Evolutionary conservation across 441 rosid species (phyloP), one percentile per base, ranked within the genome.

Genomic region (Adansonia gregorii): DNA sequence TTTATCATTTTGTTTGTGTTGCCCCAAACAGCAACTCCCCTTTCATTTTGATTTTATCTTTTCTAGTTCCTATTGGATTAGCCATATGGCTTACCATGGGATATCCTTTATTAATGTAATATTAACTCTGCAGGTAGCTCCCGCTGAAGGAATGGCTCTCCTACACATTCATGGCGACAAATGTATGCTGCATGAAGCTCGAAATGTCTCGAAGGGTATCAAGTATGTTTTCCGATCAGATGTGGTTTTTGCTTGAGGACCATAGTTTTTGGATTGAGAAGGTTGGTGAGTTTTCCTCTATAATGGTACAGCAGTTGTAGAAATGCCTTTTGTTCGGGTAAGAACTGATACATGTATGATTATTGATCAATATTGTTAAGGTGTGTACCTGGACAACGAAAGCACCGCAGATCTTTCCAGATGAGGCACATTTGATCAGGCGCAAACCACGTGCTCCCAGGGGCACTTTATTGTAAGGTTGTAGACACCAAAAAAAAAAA

Each of bases 141-240:
- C 98, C 61, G n/a, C 78, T 6, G 98, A 93, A 89, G 98, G 98
- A 61, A 91, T 87, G 98, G 97, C 98, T 79, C 95, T 96, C 41
- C 78, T 94, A 49, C 98, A 96, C 80, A 86, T 96, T 78, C 99
- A 93, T 75, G 99, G 98, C 58, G 94, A 89, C 82, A 92, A 90
- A 81, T 93, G 98, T 72, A 80, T 94, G 97, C 81, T 95, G 86
- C 99, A 92, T 73, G 98, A 94, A 90, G 95, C 94, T 19, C 86
- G 85, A 51, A 92, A 89, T 31, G 94, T 94, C 52, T 75, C 88
- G 4, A 90, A 88, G 79, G 99, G 99, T 2, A 85, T 88, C 80
- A 92, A 95, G 87, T 95, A 94, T 79, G 89, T 95, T 63, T 88
- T 92, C 80, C 94, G 97, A 66, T 94, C 97, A 14, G 99, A 94